Evolutionary conservation across 768 basidiomycete species (phyloP).

Genomic region (Serendipita sp.): DNA sequence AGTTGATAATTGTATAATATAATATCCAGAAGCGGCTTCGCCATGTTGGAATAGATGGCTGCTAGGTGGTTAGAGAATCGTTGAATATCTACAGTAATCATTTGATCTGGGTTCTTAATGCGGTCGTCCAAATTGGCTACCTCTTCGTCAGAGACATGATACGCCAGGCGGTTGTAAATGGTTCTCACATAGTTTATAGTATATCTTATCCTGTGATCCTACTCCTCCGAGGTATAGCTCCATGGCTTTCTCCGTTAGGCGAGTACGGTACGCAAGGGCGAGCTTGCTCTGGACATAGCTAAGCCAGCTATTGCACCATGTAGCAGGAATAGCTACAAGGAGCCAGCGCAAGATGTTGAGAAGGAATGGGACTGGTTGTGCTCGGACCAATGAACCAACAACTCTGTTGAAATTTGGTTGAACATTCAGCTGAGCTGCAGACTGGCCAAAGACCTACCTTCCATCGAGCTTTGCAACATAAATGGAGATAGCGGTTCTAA

Average conservation of each 20-base stretch:
- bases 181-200: conserved; percentile 73
- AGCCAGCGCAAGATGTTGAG: conserved; percentile 81
- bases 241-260: conserved; percentile 71
- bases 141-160: background rate
- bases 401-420: conserved; percentile 35
- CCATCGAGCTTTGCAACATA: conserved; percentile 93
- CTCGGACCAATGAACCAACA: conserved; percentile 85
- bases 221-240: conserved; percentile 67
- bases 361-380: conserved; percentile 60
- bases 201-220: conserved; percentile 57
- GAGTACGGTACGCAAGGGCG: conserved; percentile 71
- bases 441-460: conserved; percentile 33
- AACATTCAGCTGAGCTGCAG: background rate
- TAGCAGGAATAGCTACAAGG: conserved; percentile 79
- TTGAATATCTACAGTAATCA: conserved; percentile 92
- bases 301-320: conserved; percentile 85
- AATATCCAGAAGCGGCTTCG: conserved; percentile 83
- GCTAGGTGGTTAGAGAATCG: conserved; percentile 81
- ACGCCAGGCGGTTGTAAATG: background rate
- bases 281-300: conserved; percentile 89
- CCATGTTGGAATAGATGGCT: conserved; percentile 84
- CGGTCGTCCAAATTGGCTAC: conserved; percentile 86
- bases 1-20: conserved; percentile 94
- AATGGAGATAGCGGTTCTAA: conserved; percentile 78
- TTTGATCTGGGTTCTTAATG: conserved; percentile 92